phyloP scores from a whole-genome alignment of 495 filamentous ascomycete species.

The Parathielavia hyrcaniae region DNA sequence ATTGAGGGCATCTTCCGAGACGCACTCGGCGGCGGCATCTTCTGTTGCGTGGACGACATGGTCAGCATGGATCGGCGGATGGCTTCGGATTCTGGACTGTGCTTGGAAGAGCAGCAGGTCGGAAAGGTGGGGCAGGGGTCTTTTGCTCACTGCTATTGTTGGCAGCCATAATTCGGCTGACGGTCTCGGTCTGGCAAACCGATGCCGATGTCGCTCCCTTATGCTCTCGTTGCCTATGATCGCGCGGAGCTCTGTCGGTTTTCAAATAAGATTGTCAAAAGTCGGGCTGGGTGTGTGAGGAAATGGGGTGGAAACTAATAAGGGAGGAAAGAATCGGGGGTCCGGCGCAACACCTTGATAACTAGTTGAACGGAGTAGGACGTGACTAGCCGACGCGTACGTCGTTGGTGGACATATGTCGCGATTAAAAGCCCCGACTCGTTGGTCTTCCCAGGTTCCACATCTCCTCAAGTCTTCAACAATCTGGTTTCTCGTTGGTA shows the following conservation, averaged over 20 bases:
- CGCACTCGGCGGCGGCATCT: conserved; percentile 49
- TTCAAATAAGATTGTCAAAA: not conserved
- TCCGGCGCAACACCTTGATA: too few relatives aligned
- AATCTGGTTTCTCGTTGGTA: too few relatives aligned
- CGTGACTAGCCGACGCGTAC: too few relatives aligned
- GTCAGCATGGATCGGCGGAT: conserved; percentile 7
- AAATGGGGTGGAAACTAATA: not conserved
- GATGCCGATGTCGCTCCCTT: not conserved
- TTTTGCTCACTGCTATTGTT: conserved; percentile 39
- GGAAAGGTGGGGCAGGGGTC: conserved; percentile 15
- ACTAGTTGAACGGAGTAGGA: too few relatives aligned
- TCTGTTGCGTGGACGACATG: conserved; percentile 28
- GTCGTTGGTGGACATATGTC: too few relatives aligned
- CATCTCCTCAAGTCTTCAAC: not conserved
- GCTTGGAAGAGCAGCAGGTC: not conserved
- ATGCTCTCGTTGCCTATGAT: not conserved
- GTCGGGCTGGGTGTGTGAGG: not conserved
- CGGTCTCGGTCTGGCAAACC: not conserved
- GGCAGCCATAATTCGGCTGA: conserved; percentile 33
- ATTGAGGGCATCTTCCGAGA: conserved; percentile 56
- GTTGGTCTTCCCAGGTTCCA: not conserved
- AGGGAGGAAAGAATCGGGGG: not conserved
- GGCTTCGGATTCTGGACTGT: not conserved
- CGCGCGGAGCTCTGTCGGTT: not conserved
- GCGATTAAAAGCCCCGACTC: too few relatives aligned